Base-by-base conservation (phyloP, 2,329 filamentous ascomycete species). In the Alternaria panax region DNA sequence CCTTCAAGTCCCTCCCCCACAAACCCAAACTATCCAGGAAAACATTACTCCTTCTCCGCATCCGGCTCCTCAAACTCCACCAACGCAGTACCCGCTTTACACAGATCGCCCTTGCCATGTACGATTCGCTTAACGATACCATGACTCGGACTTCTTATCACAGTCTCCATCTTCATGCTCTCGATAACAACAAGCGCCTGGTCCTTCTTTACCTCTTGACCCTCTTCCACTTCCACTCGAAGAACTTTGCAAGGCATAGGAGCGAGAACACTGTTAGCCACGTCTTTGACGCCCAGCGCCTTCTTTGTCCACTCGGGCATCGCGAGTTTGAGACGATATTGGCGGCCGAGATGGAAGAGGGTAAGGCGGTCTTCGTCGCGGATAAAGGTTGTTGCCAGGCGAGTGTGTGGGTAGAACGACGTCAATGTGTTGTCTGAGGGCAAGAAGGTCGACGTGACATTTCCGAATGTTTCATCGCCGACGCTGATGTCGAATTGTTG, bases 161-260 rank as follows among this genome's bases (percentile, higher is more conserved):
- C 82, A 25, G 82, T 86, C 75, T 86, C 84, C 84, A 86, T 86
- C 78, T 85, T 82, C 80, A 82, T 82, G 46, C 80, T 81, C 69
- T 82, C 79, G 60, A 79, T 79, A 5, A 98, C 93, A 12, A 98
- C 92, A 58, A 99, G 81, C 7, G 92, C 88, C 57, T 94, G 88
- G 45, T 94, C 93, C 81, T 94, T 96, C 75, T 88, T 88, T 16
- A 99, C 95, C 46, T 79, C 80, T 64, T 96, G 88, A 0, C 95
- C 95, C 68, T 92, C 92, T 27, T 85, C 80, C 0, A 97, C 92
- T 78, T 97, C 92, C 47, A 97, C 95, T 66, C 92, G 88, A 62
- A 99, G 81, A 25, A 99, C 90, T 81, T 98, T 98, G 80, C 95
- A 98, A 2, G 95, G 95, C 95, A 99, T 99, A 0, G 95, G 95